phyloP scores from a whole-genome alignment of 139 green algal species.

The Spirogloea muscicola region DNA sequence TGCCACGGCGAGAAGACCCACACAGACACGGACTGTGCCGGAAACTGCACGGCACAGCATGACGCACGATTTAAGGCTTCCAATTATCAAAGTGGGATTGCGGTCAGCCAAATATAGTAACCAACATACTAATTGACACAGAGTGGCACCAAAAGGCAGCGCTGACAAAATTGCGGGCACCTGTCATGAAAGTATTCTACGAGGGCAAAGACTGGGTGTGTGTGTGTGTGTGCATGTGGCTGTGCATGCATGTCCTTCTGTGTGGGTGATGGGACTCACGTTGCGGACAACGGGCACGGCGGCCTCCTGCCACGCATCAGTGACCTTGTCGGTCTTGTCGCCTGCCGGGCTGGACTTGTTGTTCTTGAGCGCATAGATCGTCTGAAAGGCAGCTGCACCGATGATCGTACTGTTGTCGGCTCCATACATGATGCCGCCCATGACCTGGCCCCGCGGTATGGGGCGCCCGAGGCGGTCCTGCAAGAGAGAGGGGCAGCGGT shows the following conservation, averaged over 20 bases:
- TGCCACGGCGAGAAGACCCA: not conserved
- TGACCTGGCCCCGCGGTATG: not conserved
- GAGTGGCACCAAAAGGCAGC: too few relatives aligned
- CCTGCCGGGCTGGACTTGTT: conserved; percentile 9
- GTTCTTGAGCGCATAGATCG: conserved; percentile 1
- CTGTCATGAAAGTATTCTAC: too few relatives aligned
- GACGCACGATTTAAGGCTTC: too few relatives aligned
- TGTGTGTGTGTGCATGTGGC: too few relatives aligned
- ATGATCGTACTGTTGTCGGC: not conserved
- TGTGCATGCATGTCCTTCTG: too few relatives aligned
- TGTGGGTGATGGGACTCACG: too few relatives aligned
- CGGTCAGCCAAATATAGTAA: too few relatives aligned
- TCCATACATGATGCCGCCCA: not conserved
- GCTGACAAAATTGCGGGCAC: too few relatives aligned
- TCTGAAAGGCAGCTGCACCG: not conserved
- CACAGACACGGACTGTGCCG: not conserved
- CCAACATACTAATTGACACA: too few relatives aligned
- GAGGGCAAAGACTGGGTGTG: too few relatives aligned
- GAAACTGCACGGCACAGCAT: not conserved
- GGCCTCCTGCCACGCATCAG: conserved; percentile 10
- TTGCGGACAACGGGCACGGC: not conserved
- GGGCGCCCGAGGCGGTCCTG: not conserved
- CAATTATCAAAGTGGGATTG: too few relatives aligned
- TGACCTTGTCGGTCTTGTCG: conserved; percentile 1
- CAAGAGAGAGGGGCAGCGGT: not conserved